These are phyloP conservation scores for Brassica juncea DNA, from an alignment of 345 rosid genomes.

Conservation along the genomic window DNA sequence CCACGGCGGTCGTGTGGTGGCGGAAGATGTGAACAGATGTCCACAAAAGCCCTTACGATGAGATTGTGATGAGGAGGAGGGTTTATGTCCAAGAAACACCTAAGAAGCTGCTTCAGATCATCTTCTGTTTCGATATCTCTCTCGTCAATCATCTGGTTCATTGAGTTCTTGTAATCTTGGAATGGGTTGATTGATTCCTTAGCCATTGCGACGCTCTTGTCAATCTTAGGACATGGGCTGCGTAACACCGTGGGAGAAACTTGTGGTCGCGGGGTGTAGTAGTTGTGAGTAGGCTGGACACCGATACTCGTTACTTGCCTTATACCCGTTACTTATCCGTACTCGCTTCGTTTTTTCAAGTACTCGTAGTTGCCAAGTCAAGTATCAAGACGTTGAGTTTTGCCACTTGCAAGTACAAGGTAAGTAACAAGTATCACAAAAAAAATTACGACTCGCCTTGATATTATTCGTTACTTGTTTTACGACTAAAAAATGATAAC, in stretches of 20 bases:
- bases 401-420: no score
- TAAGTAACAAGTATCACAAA: no score
- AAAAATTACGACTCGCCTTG: no score
- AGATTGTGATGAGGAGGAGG: slow-evolving; percentile 40
- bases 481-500: no score
- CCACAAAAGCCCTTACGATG: slow-evolving; percentile 35
- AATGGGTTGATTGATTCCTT: slow-evolving; percentile 38
- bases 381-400: no score
- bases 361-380: no score
- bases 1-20: slow-evolving; percentile 43
- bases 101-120: slow-evolving; percentile 40
- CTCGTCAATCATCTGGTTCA: slow-evolving; percentile 38
- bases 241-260: slow-evolving; percentile 40
- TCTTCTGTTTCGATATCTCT: slow-evolving; percentile 35
- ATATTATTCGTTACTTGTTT: no score
- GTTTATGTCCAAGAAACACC: slow-evolving; percentile 44
- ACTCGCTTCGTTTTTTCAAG: no score
- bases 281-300: background rate
- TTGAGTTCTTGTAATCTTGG: slow-evolving; percentile 40
- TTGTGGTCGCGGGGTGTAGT: slow-evolving; percentile 28
- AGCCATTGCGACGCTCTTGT: slow-evolving; percentile 39
- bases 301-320: no score
- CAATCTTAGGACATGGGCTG: slow-evolving; percentile 43
- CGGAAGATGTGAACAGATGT: slow-evolving; percentile 36
- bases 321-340: no score